Percentiles rank a stretch among this genome's conserved stretches.
phyloP scores from a whole-genome alignment of 768 basidiomycete species.

The Xerocomus potaroensis region DNA sequence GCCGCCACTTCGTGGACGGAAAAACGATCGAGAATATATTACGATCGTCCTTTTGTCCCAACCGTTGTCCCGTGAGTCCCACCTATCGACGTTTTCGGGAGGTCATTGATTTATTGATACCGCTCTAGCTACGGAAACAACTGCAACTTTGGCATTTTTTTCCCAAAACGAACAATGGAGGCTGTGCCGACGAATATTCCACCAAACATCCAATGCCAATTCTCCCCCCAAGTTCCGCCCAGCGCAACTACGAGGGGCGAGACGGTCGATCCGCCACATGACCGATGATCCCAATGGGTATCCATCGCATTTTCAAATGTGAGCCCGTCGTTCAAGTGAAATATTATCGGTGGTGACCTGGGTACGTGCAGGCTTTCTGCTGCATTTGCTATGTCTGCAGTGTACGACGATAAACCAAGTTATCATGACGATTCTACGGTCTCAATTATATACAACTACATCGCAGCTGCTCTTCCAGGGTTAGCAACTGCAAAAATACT shows the following conservation, averaged over 20 bases:
- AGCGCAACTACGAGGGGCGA: background rate
- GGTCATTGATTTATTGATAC: background rate
- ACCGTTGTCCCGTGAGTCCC: background rate
- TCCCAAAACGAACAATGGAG: background rate
- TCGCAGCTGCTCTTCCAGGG: background rate
- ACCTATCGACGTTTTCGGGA: background rate
- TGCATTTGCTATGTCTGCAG: conserved; percentile 22
- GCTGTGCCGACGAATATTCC: conserved; percentile 1
- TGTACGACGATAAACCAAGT: conserved; percentile 14
- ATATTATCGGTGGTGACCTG: too few relatives aligned
- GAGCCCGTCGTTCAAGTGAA: background rate
- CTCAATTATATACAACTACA: background rate
- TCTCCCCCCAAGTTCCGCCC: background rate
- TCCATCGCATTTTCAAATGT: conserved; percentile 4
- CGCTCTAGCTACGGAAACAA: background rate
- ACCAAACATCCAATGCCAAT: background rate
- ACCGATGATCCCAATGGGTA: background rate
- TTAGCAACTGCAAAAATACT: background rate
- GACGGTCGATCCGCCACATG: background rate
- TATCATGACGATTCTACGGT: conserved; percentile 8
- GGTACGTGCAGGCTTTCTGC: conserved; percentile 23
- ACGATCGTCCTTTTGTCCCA: conserved; percentile 1
- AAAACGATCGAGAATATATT: conserved; percentile 3
- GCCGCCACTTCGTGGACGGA: background rate
- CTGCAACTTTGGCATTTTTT: background rate